A percentile compares a stretch with the other conserved stretches of the same genome.
phyloP scores from a whole-genome alignment of 2,329 filamentous ascomycete genomes.

The Trichoderma koningiopsis region DNA sequence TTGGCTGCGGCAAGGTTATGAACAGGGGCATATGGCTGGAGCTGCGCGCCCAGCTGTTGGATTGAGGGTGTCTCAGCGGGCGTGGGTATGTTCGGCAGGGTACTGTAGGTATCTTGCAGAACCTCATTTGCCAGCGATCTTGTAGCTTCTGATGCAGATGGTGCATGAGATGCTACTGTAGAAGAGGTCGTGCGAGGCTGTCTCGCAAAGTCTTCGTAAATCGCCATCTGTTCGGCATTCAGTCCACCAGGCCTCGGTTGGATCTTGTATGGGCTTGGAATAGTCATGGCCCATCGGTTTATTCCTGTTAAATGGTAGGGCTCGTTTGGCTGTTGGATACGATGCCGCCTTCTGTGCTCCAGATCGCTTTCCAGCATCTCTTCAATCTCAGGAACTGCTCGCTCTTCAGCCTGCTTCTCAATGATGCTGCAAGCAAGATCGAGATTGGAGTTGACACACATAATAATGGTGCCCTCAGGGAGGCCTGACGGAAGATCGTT shows the following conservation, averaged over 20 bases:
- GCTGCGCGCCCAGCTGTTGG: conserved; percentile 54
- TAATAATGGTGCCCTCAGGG: conserved; percentile 91
- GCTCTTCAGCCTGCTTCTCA: conserved; percentile 92
- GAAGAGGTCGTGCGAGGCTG: conserved; percentile 69
- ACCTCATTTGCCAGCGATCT: conserved; percentile 65
- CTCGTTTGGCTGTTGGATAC: conserved; percentile 74
- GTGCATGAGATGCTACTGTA: conserved; percentile 57
- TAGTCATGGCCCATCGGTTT: conserved; percentile 89
- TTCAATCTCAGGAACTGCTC: conserved; percentile 91
- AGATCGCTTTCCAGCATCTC: conserved; percentile 84
- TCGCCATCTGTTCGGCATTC: conserved; percentile 88
- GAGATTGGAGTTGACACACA: conserved; percentile 98
- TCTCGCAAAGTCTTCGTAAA: conserved; percentile 94
- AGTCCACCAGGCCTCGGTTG: conserved; percentile 69
- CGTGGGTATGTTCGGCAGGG: conserved; percentile 60
- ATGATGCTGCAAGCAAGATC: conserved; percentile 92
- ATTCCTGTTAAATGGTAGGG: conserved; percentile 80
- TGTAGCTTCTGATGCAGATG: conserved; percentile 62
- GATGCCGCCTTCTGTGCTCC: conserved; percentile 75
- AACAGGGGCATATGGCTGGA: conserved; percentile 59
- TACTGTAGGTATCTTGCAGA: conserved; percentile 62
- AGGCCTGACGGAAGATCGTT: conserved; percentile 75
- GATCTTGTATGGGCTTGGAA: conserved; percentile 90
- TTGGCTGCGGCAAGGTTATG: conserved; percentile 42
- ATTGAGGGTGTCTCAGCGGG: conserved; percentile 61